These are phyloP conservation scores for Chalciporus chontae DNA, from an alignment of 768 basidiomycete genomes.

Conservation along the genomic window DNA sequence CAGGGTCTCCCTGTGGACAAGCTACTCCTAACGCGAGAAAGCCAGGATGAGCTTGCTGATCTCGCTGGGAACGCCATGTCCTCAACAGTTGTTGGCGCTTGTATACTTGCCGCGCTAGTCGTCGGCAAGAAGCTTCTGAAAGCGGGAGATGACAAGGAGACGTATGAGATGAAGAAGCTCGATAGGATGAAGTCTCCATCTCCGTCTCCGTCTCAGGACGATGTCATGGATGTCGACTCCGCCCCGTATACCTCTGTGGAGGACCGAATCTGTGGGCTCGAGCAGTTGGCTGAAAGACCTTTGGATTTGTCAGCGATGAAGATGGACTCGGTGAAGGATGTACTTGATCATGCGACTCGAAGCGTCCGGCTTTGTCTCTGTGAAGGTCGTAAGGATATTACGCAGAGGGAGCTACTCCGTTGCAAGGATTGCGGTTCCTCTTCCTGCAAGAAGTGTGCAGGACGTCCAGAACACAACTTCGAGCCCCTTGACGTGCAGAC, in stretches of 20 bases:
- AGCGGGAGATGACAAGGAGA: slow-evolving; percentile 57
- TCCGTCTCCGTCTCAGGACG: slow-evolving; percentile 24
- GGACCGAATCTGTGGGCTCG: slow-evolving; percentile 68
- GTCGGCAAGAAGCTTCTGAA: slow-evolving; percentile 64
- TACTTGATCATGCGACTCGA: slow-evolving; percentile 61
- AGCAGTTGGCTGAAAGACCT: slow-evolving; percentile 56
- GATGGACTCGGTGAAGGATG: slow-evolving; percentile 43
- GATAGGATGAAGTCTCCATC: slow-evolving; percentile 24
- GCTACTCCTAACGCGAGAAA: slow-evolving; percentile 87
- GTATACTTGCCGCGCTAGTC: slow-evolving; percentile 80
- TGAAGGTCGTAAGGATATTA: slow-evolving; percentile 82
- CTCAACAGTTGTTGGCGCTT: slow-evolving; percentile 90
- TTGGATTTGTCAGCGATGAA: slow-evolving; percentile 65
- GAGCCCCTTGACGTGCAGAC: slow-evolving; percentile 46
- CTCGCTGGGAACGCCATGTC: slow-evolving; percentile 98
- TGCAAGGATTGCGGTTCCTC: slow-evolving; percentile 78
- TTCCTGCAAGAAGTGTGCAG: slow-evolving; percentile 83
- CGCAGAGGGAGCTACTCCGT: slow-evolving; percentile 57
- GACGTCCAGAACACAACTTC: slow-evolving; percentile 85
- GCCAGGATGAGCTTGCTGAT: slow-evolving; percentile 89
- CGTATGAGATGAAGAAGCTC: slow-evolving; percentile 64
- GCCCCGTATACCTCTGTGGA: slow-evolving; percentile 29
- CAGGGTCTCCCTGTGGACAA: slow-evolving; percentile 94
- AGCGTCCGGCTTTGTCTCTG: slow-evolving; percentile 86
- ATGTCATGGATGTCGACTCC: slow-evolving; percentile 50